Percentiles rank a stretch among this genome's conserved stretches.
phyloP scores from a whole-genome alignment of 345 rosid genomes.

The Moricandia moricandioides region DNA sequence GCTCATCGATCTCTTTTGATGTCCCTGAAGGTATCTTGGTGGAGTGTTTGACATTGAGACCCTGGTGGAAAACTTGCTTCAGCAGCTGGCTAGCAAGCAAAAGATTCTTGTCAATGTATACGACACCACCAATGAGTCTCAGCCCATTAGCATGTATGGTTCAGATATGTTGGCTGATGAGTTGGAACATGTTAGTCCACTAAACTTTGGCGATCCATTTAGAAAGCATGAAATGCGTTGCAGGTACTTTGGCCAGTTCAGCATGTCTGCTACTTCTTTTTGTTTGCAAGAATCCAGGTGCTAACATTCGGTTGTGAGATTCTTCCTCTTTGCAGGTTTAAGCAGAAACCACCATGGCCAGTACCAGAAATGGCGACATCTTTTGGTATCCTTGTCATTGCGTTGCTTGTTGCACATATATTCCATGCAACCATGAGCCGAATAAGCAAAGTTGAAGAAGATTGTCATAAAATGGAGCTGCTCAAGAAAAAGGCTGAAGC shows the following conservation, averaged over 20 bases:
- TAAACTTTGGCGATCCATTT: conserved; percentile 92
- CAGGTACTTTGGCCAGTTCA: conserved; percentile 52
- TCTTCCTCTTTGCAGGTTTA: conserved; percentile 54
- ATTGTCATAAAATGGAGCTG: conserved; percentile 66
- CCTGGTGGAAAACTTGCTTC: conserved; percentile 89
- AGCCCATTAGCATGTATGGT: conserved; percentile 94
- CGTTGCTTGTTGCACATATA: conserved; percentile 71
- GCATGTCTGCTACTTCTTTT: conserved; percentile 1
- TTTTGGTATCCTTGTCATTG: conserved; percentile 70
- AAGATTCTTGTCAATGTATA: conserved; percentile 86
- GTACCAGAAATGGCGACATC: conserved; percentile 61
- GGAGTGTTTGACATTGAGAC: conserved; percentile 90
- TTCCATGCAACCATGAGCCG: conserved; percentile 78
- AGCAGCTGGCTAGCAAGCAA: conserved; percentile 95
- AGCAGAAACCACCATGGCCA: conserved; percentile 84
- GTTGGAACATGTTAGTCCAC: conserved; percentile 62
- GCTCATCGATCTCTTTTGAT: conserved; percentile 16
- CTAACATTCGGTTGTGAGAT: conserved; percentile 19
- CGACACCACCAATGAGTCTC: conserved; percentile 64
- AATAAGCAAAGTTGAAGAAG: conserved; percentile 86
- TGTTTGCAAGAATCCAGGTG: conserved; percentile 3
- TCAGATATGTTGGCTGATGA: conserved; percentile 55
- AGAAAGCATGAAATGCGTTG: conserved; percentile 96
- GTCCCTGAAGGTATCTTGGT: conserved; percentile 74
- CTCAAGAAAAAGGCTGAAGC: conserved; percentile 83